Evolutionary conservation across 345 rosid genomes (phyloP).

Genomic region (Populus deltoides): DNA sequence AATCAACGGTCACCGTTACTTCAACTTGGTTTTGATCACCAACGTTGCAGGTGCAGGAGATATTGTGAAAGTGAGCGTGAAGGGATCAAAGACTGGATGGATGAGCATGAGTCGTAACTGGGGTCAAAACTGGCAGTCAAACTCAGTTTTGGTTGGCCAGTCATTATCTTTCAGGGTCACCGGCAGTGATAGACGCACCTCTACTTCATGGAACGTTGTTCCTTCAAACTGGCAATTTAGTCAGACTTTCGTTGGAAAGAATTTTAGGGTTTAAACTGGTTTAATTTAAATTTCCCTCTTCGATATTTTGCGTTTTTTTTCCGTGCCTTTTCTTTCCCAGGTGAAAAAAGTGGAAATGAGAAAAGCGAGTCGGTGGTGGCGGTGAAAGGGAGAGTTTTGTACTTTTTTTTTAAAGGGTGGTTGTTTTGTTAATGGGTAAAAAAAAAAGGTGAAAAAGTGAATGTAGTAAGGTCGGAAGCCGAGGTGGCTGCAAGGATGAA

Average conservation of each 20-base stretch:
- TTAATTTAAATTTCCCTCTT: conserved; percentile 2
- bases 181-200: conserved; percentile 57
- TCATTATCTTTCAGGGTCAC: conserved; percentile 71
- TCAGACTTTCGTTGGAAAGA: conserved; percentile 73
- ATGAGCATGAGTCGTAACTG: conserved; percentile 59
- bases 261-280: conserved; percentile 48
- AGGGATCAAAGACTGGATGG: conserved; percentile 58
- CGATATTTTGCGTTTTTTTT: not conserved
- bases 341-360: not conserved
- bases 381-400: not conserved
- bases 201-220: conserved; percentile 72
- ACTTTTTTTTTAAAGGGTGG: not conserved
- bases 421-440: not conserved
- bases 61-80: conserved; percentile 50
- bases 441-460: not conserved
- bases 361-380: not conserved
- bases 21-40: conserved; percentile 58
- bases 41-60: conserved; percentile 80
- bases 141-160: conserved; percentile 56
- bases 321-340: not conserved
- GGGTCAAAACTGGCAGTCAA: conserved; percentile 78
- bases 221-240: conserved; percentile 73
- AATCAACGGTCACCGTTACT: conserved; percentile 58
- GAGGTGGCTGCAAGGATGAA: conserved; percentile 16
- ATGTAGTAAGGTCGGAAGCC: not conserved